Conservation (phyloP, 805 yeast genomes). For the Lachancea dasiensis region DNA sequence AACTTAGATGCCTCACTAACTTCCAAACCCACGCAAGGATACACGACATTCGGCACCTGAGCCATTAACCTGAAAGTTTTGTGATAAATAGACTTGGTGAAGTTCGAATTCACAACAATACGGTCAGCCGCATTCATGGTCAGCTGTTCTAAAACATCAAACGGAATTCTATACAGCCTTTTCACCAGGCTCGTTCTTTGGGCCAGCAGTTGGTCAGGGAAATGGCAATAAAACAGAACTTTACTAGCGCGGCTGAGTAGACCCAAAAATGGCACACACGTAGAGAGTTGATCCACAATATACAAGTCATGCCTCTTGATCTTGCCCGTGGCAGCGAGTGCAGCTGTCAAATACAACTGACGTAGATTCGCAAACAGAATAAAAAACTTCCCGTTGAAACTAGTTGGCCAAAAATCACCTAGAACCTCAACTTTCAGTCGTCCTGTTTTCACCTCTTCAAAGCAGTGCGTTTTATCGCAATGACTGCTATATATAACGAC, state of each 20-base stretch:
- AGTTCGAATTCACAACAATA: constrained; percentile 81
- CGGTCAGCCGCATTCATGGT: constrained; percentile 71
- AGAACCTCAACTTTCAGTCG: constrained; percentile 56
- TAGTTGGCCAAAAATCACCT: constrained; percentile 82
- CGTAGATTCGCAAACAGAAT: constrained; percentile 80
- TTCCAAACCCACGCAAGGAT: constrained; percentile 61
- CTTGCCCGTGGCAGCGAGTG: constrained; percentile 43
- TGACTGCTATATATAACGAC: constrained; percentile 81
- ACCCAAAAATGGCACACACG: constrained; percentile 66
- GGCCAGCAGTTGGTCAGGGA: constrained; percentile 84
- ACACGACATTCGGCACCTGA: constrained; percentile 31
- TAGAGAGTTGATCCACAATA: constrained; percentile 82
- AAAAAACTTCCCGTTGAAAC: constrained; percentile 57
- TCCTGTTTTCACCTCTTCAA: constrained; percentile 74
- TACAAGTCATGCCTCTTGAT: constrained; percentile 56
- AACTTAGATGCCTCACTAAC: constrained; percentile 17
- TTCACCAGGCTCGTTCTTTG: constrained; percentile 50
- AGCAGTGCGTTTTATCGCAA: constrained; percentile 80
- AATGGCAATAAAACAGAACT: constrained; percentile 87
- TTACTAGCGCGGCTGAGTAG: constrained; percentile 38
- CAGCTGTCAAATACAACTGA: constrained; percentile 59
- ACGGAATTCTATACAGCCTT: constrained; percentile 67
- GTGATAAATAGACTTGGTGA: constrained; percentile 66
- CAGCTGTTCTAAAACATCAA: constrained; percentile 78
- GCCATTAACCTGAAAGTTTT: constrained; percentile 48